phyloP scores from a whole-genome alignment of 1,139 yeast species.

The Geotrichum candidum region DNA sequence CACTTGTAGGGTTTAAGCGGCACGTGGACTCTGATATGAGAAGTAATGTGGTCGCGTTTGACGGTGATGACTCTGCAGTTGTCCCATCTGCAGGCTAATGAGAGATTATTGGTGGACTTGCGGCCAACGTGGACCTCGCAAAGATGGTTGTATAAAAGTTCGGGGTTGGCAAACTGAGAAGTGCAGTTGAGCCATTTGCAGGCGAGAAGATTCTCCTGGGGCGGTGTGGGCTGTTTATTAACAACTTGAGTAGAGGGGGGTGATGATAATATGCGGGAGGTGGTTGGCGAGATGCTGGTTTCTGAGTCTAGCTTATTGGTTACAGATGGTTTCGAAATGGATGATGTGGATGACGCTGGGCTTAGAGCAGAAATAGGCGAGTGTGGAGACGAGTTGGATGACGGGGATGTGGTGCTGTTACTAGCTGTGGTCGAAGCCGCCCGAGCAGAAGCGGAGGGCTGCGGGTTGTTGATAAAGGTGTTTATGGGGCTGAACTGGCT shows the following conservation, averaged over 20 bases:
- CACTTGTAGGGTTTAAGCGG: slow-evolving; percentile 89
- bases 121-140: slow-evolving; percentile 92
- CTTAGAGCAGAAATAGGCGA: slow-evolving; percentile 18
- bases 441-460: not conserved
- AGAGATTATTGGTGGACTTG: slow-evolving; percentile 72
- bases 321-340: slow-evolving; percentile 9
- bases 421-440: slow-evolving; percentile 14
- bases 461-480: not conserved
- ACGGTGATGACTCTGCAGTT: slow-evolving; percentile 71
- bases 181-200: slow-evolving; percentile 70
- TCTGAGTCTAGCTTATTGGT: not conserved
- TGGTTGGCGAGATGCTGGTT: not conserved
- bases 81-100: slow-evolving; percentile 81
- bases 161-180: slow-evolving; percentile 56
- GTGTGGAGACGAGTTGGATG: slow-evolving; percentile 2
- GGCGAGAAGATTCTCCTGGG: not conserved
- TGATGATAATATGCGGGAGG: not conserved
- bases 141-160: slow-evolving; percentile 70
- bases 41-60: slow-evolving; percentile 91
- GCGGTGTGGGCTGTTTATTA: not conserved
- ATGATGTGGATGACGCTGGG: slow-evolving; percentile 20
- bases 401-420: slow-evolving; percentile 7
- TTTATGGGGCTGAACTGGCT: slow-evolving; percentile 3
- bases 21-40: slow-evolving; percentile 90
- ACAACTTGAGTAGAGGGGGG: not conserved